Evolutionary conservation across 768 basidiomycete genomes (phyloP), one percentile per base, ranked within the genome.

Genomic region (Amanita molliuscula): DNA sequence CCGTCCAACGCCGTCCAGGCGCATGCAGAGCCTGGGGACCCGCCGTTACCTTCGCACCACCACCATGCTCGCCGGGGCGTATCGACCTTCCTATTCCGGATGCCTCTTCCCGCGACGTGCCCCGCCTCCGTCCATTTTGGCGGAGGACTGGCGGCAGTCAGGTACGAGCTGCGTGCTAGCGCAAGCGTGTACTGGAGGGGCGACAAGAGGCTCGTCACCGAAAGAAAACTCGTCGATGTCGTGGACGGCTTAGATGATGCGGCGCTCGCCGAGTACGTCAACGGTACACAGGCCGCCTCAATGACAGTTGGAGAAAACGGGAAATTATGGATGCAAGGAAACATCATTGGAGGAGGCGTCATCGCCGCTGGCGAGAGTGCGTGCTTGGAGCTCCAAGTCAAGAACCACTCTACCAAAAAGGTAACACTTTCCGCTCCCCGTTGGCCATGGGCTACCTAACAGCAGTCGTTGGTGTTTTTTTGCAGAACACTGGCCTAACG

Each of bases 381-480:
- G 15, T 84, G 81, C 59, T 70, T 91, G 37, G 83, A 88, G 58
- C 64, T 92, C 47, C 79, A 83, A 54, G 81, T 91, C 43, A 88
- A 82, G 71, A 92, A 92, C 58, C 83, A 88, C 60, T 85, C 88
- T 1, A 66, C 68, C 45, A 87, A 84, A 67, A 89, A 84, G 82
- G 88, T 86, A 28, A 28, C 16, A 55, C 48, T 23, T 7, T 33
- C 52, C 63, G 58, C 20, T 28, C 33, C 37, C 48, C 23, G 48
- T 31, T 45, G 28, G 36, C 44, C 38, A 28, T 47, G 28, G 50
- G 4, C 56, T 46, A 38, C 48, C 36, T 37, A 34, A 44, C 46
- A 31, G 40, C 51, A 20, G 20, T 44, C 34, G 9, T 25, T 25
- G 8, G 21, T 13, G 11, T 44, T 11, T 3, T 44, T 11, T 3